Percentiles rank a stretch among this genome's conserved stretches.
Evolutionary conservation across 176 grass and related monocot species (phyloP).

Genomic region (Bonia amplexicaulis): DNA sequence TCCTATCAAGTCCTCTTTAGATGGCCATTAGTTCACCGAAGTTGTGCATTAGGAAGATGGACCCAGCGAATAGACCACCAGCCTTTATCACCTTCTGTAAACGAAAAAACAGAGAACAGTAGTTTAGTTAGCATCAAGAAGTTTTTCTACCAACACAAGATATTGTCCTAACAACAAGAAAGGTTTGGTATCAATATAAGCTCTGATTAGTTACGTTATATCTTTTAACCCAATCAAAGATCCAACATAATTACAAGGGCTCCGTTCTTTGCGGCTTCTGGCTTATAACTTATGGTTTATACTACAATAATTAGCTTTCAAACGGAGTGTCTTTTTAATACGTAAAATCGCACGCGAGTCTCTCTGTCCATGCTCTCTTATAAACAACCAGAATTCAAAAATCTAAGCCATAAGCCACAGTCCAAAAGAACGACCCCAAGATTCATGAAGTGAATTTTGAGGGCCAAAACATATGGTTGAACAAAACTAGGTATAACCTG

Average conservation of each 20-base stretch:
- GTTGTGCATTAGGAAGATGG: conserved; percentile 48
- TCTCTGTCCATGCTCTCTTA: too few relatives aligned
- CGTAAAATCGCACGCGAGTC: too few relatives aligned
- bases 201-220: background rate
- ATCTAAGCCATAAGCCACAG: too few relatives aligned
- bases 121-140: background rate
- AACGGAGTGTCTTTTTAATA: too few relatives aligned
- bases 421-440: too few relatives aligned
- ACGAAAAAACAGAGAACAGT: background rate
- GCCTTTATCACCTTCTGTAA: conserved; percentile 44
- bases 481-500: background rate
- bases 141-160: background rate
- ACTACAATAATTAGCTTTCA: too few relatives aligned
- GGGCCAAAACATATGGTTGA: background rate
- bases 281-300: too few relatives aligned
- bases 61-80: conserved; percentile 48
- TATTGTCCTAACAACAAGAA: background rate
- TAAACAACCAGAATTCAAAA: too few relatives aligned
- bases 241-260: background rate
- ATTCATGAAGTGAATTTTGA: background rate
- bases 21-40: conserved; percentile 49
- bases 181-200: background rate
- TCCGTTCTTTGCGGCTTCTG: too few relatives aligned
- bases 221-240: background rate
- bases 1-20: conserved; percentile 2